These are phyloP conservation scores for Boletus coccyginus DNA, from an alignment of 768 basidiomycete species.

Conservation along the genomic window DNA sequence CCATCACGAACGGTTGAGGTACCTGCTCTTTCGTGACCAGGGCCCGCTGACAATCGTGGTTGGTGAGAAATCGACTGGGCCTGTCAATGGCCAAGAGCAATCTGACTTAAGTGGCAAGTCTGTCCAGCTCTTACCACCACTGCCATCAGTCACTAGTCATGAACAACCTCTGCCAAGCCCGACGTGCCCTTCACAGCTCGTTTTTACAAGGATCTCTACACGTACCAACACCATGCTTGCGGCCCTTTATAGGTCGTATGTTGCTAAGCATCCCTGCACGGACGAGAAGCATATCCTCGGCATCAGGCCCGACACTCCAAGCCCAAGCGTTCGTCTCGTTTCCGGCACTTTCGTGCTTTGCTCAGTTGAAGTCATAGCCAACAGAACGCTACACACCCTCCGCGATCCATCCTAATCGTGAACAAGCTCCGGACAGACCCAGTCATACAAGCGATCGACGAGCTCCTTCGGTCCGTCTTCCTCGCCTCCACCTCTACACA, in stretches of 20 bases:
- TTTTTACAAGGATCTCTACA: slow-evolving; percentile 12
- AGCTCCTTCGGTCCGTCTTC: slow-evolving; percentile 59
- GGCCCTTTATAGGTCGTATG: background rate
- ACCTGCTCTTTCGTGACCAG: background rate
- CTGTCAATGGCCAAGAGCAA: too few species aligned
- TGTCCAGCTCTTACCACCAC: background rate
- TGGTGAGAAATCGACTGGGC: too few species aligned
- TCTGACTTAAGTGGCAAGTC: too few species aligned
- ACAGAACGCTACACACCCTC: slow-evolving; percentile 34
- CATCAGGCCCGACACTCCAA: slow-evolving; percentile 3
- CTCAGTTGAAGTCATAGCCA: slow-evolving; percentile 29
- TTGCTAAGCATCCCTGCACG: background rate
- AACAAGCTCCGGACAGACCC: slow-evolving; percentile 80
- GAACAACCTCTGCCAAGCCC: slow-evolving; percentile 20
- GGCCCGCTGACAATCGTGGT: slow-evolving; percentile 4
- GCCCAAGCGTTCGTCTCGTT: slow-evolving; percentile 22
- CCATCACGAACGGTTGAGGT: too few species aligned
- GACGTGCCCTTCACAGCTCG: slow-evolving; percentile 21
- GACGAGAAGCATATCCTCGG: slow-evolving; percentile 14
- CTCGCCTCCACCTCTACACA: background rate
- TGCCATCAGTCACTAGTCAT: slow-evolving; percentile 15
- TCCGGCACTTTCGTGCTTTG: slow-evolving; percentile 2
- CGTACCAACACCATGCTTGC: slow-evolving; percentile 1
- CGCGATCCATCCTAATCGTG: slow-evolving; percentile 68
- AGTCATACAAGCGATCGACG: slow-evolving; percentile 72